These are phyloP conservation scores for Lecanicillium sp. DNA, from an alignment of 2,329 filamentous ascomycete genomes.

Conservation along the genomic window DNA sequence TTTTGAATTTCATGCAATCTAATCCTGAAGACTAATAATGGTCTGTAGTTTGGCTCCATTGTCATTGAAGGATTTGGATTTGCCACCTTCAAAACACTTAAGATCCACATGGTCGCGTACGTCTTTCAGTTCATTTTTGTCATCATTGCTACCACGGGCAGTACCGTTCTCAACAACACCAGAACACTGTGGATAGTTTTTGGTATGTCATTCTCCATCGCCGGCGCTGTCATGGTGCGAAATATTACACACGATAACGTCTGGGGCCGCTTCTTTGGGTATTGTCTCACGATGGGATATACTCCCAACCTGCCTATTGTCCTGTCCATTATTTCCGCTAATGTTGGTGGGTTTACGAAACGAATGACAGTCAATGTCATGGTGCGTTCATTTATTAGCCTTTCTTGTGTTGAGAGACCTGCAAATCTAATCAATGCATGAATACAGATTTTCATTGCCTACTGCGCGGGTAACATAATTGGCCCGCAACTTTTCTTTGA, in stretches of 20 bases:
- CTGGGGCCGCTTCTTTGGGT: conserved; percentile 5
- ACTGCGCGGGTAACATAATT: conserved; percentile 52
- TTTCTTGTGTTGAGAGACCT: not conserved
- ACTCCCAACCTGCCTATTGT: conserved; percentile 24
- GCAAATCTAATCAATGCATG: not conserved
- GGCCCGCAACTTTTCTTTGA: conserved; percentile 51
- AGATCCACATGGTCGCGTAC: conserved; percentile 13
- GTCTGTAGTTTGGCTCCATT: conserved; percentile 17
- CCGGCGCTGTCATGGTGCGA: conserved; percentile 16
- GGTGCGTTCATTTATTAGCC: conserved; percentile 17
- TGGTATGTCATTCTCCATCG: conserved; percentile 12
- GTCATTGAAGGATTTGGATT: conserved; percentile 17
- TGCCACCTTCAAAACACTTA: conserved; percentile 12
- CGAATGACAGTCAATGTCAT: conserved; percentile 48
- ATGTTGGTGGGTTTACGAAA: conserved; percentile 53
- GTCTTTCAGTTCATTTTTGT: conserved; percentile 17
- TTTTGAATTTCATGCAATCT: conserved; percentile 6
- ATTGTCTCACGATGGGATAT: conserved; percentile 1
- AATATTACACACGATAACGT: not conserved
- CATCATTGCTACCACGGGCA: conserved; percentile 13
- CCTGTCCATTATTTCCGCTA: conserved; percentile 46
- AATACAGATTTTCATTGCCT: conserved; percentile 42
- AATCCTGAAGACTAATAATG: not conserved
- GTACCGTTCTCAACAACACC: conserved; percentile 16
- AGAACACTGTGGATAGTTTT: conserved; percentile 17